These are phyloP conservation scores for Penicillium cosmopolitanum DNA, from an alignment of 495 filamentous ascomycete genomes.

Conservation along the genomic window DNA sequence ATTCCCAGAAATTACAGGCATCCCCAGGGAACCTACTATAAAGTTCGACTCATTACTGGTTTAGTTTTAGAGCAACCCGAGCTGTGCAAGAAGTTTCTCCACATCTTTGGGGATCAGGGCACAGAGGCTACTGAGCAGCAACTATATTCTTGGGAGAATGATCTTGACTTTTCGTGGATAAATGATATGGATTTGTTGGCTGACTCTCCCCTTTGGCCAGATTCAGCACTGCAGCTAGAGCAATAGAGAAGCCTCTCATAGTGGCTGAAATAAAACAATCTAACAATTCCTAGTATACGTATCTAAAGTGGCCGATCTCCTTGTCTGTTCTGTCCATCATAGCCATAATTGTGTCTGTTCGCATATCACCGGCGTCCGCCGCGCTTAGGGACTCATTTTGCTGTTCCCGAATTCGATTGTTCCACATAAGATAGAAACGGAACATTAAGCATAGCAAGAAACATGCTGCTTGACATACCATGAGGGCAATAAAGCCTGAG, in stretches of 20 bases:
- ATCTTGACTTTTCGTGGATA: background rate
- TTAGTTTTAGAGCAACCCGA: background rate
- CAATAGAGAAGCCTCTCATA: background rate
- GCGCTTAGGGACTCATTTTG: background rate
- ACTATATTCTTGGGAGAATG: background rate
- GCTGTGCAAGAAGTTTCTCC: background rate
- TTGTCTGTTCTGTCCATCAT: background rate
- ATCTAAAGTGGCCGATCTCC: background rate
- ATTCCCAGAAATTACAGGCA: background rate
- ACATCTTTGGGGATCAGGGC: background rate
- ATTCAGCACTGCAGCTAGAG: background rate
- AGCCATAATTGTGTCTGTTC: background rate
- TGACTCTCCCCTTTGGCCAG: background rate
- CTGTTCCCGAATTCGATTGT: background rate
- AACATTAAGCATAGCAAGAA: slow-evolving; percentile 1
- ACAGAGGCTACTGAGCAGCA: background rate
- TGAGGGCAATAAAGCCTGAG: background rate
- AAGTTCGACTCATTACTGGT: background rate
- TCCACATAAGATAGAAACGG: background rate
- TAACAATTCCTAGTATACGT: background rate
- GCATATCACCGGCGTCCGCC: background rate
- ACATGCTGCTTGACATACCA: background rate
- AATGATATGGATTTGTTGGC: background rate
- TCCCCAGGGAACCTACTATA: background rate
- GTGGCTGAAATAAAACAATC: background rate